A percentile compares a stretch with the other conserved stretches of the same genome.
Conservation (phyloP, 192 early-diverging fungal genomes). For the Backusella morwellensis region DNA sequence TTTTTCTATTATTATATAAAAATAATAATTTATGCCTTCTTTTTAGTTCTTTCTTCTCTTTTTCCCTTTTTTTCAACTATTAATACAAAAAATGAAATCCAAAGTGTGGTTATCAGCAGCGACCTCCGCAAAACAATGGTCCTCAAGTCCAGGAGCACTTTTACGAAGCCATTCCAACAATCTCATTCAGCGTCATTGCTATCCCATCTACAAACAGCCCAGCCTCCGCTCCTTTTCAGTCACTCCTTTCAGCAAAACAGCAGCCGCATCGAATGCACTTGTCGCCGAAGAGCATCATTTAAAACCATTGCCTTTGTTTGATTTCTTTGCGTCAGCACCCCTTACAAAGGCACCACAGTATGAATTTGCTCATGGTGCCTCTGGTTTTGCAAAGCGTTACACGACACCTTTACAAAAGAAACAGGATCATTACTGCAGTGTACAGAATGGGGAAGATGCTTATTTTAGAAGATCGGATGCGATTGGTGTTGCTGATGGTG, state of each 20-base stretch:
- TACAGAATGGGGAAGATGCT: slow-evolving; percentile 89
- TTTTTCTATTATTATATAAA: neutral
- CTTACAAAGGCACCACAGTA: slow-evolving; percentile 11
- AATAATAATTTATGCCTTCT: neutral
- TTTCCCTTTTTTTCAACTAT: neutral
- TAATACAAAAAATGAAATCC: slow-evolving; percentile 2
- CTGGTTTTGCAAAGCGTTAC: slow-evolving; percentile 28
- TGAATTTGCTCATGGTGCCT: slow-evolving; percentile 24
- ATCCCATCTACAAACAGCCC: slow-evolving; percentile 5
- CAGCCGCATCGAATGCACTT: neutral
- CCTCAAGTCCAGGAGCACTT: neutral
- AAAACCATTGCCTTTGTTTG: slow-evolving; percentile 3
- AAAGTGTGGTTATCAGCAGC: slow-evolving; percentile 3
- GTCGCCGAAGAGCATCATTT: neutral
- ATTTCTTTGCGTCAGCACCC: slow-evolving; percentile 6
- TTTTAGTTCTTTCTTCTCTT: neutral
- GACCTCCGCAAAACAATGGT: neutral
- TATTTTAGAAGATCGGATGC: slow-evolving; percentile 87
- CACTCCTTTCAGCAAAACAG: neutral
- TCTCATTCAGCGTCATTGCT: neutral
- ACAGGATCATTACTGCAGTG: slow-evolving; percentile 56
- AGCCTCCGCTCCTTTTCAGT: neutral
- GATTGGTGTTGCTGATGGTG: slow-evolving; percentile 92
- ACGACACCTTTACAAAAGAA: slow-evolving; percentile 9
- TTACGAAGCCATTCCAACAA: neutral